Percentiles rank a stretch among this genome's conserved stretches.
Conservation (phyloP, 768 basidiomycete species). For the Rhizopogon sp. region DNA sequence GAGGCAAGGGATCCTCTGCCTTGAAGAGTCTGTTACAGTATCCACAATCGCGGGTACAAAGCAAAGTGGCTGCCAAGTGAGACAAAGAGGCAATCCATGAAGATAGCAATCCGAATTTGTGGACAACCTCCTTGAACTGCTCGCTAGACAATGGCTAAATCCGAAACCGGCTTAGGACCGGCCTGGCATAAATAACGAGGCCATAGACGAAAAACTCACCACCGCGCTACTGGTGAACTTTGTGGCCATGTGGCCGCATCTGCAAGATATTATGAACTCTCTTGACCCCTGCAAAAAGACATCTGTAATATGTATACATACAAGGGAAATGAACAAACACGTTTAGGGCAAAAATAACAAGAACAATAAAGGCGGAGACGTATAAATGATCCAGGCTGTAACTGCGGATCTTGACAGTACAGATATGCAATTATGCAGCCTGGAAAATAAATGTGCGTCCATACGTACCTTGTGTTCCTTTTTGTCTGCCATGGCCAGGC, state of each 20-base stretch:
- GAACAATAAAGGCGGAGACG: constrained; percentile 20
- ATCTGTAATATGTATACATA: constrained; percentile 9
- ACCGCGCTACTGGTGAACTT: constrained; percentile 12
- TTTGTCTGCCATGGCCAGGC: constrained; percentile 18
- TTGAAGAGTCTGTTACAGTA: too few relatives aligned
- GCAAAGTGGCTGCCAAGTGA: neutral
- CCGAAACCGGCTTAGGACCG: constrained; percentile 34
- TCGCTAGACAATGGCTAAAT: constrained; percentile 26
- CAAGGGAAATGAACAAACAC: constrained; percentile 2
- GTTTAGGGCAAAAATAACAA: constrained; percentile 9
- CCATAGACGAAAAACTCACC: constrained; percentile 16
- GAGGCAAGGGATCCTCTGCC: neutral
- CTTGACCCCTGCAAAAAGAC: constrained; percentile 1
- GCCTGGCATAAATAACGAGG: constrained; percentile 5
- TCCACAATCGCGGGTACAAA: constrained; percentile 4
- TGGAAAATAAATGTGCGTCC: constrained; percentile 5
- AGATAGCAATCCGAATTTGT: constrained; percentile 13
- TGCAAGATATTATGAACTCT: constrained; percentile 1
- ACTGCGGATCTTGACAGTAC: constrained; percentile 5
- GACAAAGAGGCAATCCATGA: neutral
- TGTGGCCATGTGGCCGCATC: constrained; percentile 3
- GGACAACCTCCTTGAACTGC: constrained; percentile 12
- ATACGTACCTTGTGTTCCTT: constrained; percentile 25
- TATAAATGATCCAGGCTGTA: constrained; percentile 9
- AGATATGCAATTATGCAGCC: neutral